phyloP scores from a whole-genome alignment of 2,329 filamentous ascomycete genomes.

The Apiospora aurea region DNA sequence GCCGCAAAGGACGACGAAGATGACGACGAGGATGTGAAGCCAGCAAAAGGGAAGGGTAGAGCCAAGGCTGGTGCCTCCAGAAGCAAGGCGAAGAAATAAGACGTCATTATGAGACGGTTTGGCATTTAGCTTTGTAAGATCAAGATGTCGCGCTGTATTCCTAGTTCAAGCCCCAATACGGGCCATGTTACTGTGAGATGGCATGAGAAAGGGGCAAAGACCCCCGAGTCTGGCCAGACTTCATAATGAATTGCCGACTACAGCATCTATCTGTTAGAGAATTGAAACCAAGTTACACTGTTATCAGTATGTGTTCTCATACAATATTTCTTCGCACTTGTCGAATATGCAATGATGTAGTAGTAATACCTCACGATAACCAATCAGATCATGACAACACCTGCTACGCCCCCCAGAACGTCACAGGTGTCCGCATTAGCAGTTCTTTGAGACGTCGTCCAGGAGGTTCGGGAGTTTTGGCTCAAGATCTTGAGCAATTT shows the following conservation, averaged over 20 bases:
- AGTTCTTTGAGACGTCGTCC: background rate
- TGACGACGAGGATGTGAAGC: constrained; percentile 45
- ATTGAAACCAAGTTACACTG: background rate
- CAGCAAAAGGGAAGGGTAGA: constrained; percentile 54
- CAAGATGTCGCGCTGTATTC: background rate
- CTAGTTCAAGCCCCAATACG: background rate
- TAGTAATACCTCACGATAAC: no score
- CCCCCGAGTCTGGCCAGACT: background rate
- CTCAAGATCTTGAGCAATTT: background rate
- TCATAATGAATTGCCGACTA: background rate
- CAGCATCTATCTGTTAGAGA: constrained; percentile 12
- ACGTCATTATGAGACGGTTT: background rate
- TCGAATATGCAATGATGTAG: no score
- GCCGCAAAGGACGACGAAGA: constrained; percentile 54
- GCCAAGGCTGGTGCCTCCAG: constrained; percentile 39
- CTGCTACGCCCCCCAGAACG: no score
- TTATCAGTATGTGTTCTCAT: background rate
- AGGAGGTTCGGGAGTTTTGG: background rate
- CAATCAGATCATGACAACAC: no score
- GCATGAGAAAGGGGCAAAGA: background rate
- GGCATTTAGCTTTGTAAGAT: background rate
- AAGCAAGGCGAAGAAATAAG: constrained; percentile 42
- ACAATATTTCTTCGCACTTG: background rate
- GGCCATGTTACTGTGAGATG: background rate
- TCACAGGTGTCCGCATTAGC: no score